Evolutionary conservation across 768 basidiomycete genomes (phyloP), one percentile per base, ranked within the genome.

Genomic region (Tylopilus balloui): DNA sequence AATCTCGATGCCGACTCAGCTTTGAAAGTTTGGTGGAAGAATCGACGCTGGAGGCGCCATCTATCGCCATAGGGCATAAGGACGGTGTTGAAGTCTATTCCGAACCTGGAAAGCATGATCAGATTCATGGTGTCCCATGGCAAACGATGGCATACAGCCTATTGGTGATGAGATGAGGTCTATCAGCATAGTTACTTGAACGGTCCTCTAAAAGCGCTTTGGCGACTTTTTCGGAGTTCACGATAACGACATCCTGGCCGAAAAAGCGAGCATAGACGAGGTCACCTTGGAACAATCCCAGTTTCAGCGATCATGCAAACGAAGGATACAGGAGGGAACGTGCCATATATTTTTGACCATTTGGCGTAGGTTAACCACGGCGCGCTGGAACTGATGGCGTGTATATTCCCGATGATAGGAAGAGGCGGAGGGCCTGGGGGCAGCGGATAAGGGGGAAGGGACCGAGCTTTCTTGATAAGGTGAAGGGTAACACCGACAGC

Each of bases 11-110:
- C 40, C 2, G 52, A 32, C 2, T 52, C 50, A 1, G 47, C 34
- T 36, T 46, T 55, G n/a, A 60, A 55, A 3, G 42, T 52, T 14
- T 54, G 52, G 35, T 61, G 61, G 20, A 61, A 52, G 23, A 64
- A 58, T 42, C 40, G 51, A 20, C 49, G 45, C 13, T 58, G 56
- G 13, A 50, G 51, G 12, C 54, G 53, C 61, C 61, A 62, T 41
- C 49, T 47, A 3, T 47, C 42, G 2, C 61, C 55, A 32, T 62
- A 60, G 3, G 48, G 47, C 55, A 57, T 38, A 11, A 60, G 15
- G 8, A 31, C 24, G 3, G 55, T 50, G 32, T 54, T 54, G 23
- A 59, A 59, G 2, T 25, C 57, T n/a, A 51, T 14, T 15, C 58
- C 58, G 19, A 56, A 61, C 17, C 57, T 59, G 35, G 25, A 0